Base-by-base conservation (phyloP, 192 early-diverging fungal species). In the Dissophora ornata region DNA sequence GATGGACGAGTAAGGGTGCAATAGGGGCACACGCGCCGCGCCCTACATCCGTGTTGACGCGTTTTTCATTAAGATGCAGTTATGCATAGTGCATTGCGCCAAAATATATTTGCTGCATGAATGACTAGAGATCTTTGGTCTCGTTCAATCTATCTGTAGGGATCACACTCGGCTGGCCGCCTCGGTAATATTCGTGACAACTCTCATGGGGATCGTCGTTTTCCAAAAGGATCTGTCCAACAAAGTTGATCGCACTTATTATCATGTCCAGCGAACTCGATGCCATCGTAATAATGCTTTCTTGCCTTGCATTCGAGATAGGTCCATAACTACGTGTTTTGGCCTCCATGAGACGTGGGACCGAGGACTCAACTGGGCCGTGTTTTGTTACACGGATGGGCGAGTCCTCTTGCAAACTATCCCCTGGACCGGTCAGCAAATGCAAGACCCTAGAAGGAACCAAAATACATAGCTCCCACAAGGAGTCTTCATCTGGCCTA, bases 141-240 rank as follows among this genome's bases (percentile, higher is more conserved):
- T n/a, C 0, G 8, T 38, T 19, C 1, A 42, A 3, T 5, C 21
- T 21, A 4, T 30, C 18, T 10, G 19, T n/a, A 45, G 63, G 71
- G 30, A 67, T 66, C 3, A 66, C 13, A 25, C 55, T 66, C 3
- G 56, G 47, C 15, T 18, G 21, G 3, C 57, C 71, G 16, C 71
- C 71, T 34, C 26, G 57, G 45, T 75, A 75, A 48, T 66, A 75
- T 3, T 42, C 42, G 2, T 36, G 25, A 25, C 29, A 51, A 19
- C 33, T 18, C 2, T 54, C 48, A 0, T 36, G 26, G 3, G 51
- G 10, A 10, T 34, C 59, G 28, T 59, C 33, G 28, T 61, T 26
- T 3, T 28, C 25, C 2, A 10, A 22, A 22, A 66, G 26, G 1
- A 41, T 44, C 11, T 57, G 42, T 4, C 30, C 57, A 0, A 75